phyloP scores from a whole-genome alignment of 495 filamentous ascomycete species.

The Penicillium maclennaniae region DNA sequence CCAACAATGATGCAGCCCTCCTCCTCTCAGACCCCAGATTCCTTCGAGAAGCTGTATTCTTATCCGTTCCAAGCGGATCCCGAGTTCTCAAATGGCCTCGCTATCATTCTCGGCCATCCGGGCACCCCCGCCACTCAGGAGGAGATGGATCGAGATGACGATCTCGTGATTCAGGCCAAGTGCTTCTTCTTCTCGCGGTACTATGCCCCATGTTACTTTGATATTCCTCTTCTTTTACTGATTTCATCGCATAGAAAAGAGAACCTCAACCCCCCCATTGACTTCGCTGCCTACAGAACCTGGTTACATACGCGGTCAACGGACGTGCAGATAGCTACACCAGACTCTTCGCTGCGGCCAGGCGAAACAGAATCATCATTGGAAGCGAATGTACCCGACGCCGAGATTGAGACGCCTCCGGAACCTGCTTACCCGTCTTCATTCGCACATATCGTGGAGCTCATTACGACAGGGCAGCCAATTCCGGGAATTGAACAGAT shows the following conservation, averaged over 20 bases:
- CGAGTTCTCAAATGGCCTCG: constrained; percentile 48
- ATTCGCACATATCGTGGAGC: constrained; percentile 84
- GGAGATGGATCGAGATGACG: constrained; percentile 40
- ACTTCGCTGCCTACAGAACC: constrained; percentile 38
- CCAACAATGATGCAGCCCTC: constrained; percentile 7
- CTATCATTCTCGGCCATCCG: constrained; percentile 45
- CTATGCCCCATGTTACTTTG: background rate
- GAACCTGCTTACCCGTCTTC: constrained; percentile 73
- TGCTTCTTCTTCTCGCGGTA: constrained; percentile 54
- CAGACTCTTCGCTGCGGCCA: background rate
- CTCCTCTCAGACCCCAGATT: background rate
- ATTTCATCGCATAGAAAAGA: constrained; percentile 31
- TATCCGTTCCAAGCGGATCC: constrained; percentile 41
- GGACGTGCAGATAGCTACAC: background rate
- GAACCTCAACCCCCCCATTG: constrained; percentile 34
- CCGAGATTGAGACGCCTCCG: constrained; percentile 4
- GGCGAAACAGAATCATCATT: constrained; percentile 1
- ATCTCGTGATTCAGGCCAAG: constrained; percentile 48
- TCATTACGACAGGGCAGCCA: constrained; percentile 77
- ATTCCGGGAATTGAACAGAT: constrained; percentile 90
- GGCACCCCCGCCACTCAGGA: constrained; percentile 36
- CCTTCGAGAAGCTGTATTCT: constrained; percentile 27
- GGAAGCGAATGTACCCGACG: background rate
- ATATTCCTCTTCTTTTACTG: background rate
- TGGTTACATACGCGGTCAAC: constrained; percentile 33